These are phyloP conservation scores for Penicillium pulvis DNA, from an alignment of 495 filamentous ascomycete species.

Conservation along the genomic window DNA sequence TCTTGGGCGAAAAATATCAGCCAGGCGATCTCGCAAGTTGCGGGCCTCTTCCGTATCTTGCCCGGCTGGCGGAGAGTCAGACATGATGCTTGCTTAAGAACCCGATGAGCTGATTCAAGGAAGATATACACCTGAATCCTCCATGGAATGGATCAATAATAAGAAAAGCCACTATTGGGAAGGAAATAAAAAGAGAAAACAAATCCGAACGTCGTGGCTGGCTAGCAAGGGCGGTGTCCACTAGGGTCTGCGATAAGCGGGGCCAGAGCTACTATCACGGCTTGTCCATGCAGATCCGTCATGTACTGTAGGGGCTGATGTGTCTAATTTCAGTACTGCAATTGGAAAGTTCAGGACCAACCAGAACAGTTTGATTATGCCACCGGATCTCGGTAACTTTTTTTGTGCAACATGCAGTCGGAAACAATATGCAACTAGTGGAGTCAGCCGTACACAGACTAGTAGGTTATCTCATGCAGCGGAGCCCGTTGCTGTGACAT, in stretches of 20 bases:
- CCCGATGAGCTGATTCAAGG: background rate
- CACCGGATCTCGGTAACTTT: background rate
- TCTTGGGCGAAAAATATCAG: constrained; percentile 38
- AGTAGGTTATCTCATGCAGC: background rate
- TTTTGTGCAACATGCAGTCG: constrained; percentile 1
- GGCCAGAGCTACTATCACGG: constrained; percentile 3
- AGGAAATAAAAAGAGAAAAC: constrained; percentile 1
- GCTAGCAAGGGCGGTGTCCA: constrained; percentile 28
- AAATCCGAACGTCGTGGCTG: constrained; percentile 12
- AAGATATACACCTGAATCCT: background rate
- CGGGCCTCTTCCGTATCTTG: constrained; percentile 29
- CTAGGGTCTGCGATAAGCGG: constrained; percentile 20
- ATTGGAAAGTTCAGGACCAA: background rate
- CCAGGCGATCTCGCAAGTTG: constrained; percentile 40
- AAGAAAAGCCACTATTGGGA: background rate
- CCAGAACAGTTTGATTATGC: background rate
- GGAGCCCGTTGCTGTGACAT: background rate
- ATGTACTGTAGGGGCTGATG: background rate
- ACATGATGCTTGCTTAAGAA: constrained; percentile 21
- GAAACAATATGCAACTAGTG: background rate
- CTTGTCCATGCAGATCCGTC: constrained; percentile 2
- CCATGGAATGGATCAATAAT: background rate
- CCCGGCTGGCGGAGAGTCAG: constrained; percentile 28
- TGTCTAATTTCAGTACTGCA: background rate
- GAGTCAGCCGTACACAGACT: background rate